phyloP scores from a whole-genome alignment of 148 eudicot species.

The Arbutus unedo region DNA sequence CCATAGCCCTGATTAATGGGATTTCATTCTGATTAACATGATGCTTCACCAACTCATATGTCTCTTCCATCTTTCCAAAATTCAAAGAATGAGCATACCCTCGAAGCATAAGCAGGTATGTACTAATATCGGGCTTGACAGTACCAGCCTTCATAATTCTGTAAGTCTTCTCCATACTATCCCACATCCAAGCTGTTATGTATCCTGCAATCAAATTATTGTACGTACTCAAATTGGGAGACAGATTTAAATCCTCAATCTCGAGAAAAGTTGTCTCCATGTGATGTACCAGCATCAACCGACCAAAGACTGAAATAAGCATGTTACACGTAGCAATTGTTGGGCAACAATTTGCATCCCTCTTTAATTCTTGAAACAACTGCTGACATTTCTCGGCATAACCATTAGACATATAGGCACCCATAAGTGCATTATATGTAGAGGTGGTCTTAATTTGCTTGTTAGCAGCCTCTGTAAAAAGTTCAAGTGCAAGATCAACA shows the following conservation, averaged over 20 bases:
- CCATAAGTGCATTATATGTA: constrained; percentile 75
- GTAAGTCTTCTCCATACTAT: constrained; percentile 70
- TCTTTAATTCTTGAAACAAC: constrained; percentile 58
- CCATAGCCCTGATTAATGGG: constrained; percentile 48
- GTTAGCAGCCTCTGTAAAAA: constrained; percentile 60
- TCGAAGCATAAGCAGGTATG: constrained; percentile 65
- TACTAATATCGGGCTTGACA: constrained; percentile 43
- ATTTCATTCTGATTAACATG: constrained; percentile 22
- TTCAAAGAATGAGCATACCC: constrained; percentile 74
- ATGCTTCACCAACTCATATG: constrained; percentile 43
- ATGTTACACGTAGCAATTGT: constrained; percentile 72
- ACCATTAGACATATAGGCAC: constrained; percentile 57
- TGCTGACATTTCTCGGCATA: constrained; percentile 45
- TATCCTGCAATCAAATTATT: constrained; percentile 73
- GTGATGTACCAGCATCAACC: constrained; percentile 64
- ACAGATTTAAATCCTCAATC: constrained; percentile 44
- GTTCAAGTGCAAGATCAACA: constrained; percentile 57
- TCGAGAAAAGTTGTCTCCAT: constrained; percentile 73
- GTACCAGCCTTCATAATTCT: constrained; percentile 38
- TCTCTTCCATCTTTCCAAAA: constrained; percentile 74
- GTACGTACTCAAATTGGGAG: constrained; percentile 58
- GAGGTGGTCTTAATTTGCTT: constrained; percentile 35
- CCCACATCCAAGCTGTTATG: constrained; percentile 95
- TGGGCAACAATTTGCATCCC: constrained; percentile 54
- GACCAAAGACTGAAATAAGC: constrained; percentile 68